phyloP scores from a whole-genome alignment of 257 asterid species.

The Fraxinus pennsylvanica region DNA sequence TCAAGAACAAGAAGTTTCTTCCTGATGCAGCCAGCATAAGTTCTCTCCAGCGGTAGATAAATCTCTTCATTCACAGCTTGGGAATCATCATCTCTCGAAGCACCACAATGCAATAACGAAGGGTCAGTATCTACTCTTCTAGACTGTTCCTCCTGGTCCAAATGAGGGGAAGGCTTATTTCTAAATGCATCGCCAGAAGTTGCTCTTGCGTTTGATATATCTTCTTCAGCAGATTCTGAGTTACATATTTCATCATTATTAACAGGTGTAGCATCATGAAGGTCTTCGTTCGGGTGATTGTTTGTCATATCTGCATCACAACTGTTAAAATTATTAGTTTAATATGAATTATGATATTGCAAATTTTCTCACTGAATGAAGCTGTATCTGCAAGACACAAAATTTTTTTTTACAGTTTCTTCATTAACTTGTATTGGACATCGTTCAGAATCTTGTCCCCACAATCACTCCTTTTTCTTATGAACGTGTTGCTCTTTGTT shows the following conservation, averaged over 20 bases:
- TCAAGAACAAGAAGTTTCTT: slow-evolving; percentile 93
- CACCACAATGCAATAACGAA: slow-evolving; percentile 26
- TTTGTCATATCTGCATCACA: neutral
- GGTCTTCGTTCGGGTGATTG: neutral
- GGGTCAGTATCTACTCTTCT: slow-evolving; percentile 24
- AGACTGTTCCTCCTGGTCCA: slow-evolving; percentile 21
- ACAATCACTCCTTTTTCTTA: neutral
- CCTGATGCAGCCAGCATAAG: slow-evolving; percentile 22
- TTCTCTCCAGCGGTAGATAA: slow-evolving; percentile 24
- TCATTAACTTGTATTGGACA: neutral
- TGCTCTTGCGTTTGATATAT: neutral
- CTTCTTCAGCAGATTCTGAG: neutral
- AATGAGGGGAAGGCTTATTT: slow-evolving; percentile 4
- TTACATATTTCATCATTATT: neutral
- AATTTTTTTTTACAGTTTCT: neutral
- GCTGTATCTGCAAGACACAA: neutral
- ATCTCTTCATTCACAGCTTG: slow-evolving; percentile 22
- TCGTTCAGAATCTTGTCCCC: neutral
- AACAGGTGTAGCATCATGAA: neutral
- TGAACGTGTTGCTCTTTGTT: neutral
- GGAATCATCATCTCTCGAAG: slow-evolving; percentile 22
- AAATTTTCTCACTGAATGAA: neutral
- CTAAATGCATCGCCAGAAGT: slow-evolving; percentile 18
- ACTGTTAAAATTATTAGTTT: neutral
- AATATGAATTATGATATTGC: neutral